Evolutionary conservation across 2,329 filamentous ascomycete species (phyloP).

Genomic region (Botrytis paeoniae): DNA sequence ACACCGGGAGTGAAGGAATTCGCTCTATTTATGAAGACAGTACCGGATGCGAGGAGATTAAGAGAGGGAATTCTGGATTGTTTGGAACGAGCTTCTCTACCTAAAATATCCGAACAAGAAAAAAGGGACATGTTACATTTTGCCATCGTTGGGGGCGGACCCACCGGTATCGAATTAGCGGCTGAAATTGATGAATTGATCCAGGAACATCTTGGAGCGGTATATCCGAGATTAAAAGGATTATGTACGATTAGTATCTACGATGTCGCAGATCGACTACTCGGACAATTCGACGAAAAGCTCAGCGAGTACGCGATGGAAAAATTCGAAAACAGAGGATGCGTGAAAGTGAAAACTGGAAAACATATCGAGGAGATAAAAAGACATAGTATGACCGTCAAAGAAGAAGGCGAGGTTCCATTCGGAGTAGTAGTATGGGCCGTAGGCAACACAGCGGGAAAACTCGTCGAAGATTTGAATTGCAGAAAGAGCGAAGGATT

Average conservation of each 20-base stretch:
- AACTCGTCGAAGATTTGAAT: constrained; percentile 30
- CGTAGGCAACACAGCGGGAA: constrained; percentile 27
- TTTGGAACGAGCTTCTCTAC: constrained; percentile 64
- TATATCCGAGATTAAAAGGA: constrained; percentile 43
- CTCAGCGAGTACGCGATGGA: constrained; percentile 43
- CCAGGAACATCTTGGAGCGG: constrained; percentile 39
- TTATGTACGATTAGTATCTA: constrained; percentile 44
- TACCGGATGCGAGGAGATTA: constrained; percentile 28
- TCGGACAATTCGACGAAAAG: constrained; percentile 43
- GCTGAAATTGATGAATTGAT: constrained; percentile 45
- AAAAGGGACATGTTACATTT: constrained; percentile 64
- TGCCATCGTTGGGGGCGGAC: constrained; percentile 67
- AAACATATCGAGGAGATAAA: constrained; percentile 27
- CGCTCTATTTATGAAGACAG: constrained; percentile 32
- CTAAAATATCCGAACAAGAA: constrained; percentile 53
- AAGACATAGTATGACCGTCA: constrained; percentile 20
- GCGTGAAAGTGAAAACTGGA: constrained; percentile 41
- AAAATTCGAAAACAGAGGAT: constrained; percentile 37
- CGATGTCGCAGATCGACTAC: constrained; percentile 43
- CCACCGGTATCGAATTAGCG: constrained; percentile 51
- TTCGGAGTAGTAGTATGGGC: constrained; percentile 26
- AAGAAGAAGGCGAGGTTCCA: constrained; percentile 24
- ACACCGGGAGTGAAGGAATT: constrained; percentile 28
- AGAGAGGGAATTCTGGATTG: constrained; percentile 38
- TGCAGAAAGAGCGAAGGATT: constrained; percentile 31